Evolutionary conservation across 2,329 filamentous ascomycete genomes (phyloP).

Genomic region (Pseudocercospora ulei): DNA sequence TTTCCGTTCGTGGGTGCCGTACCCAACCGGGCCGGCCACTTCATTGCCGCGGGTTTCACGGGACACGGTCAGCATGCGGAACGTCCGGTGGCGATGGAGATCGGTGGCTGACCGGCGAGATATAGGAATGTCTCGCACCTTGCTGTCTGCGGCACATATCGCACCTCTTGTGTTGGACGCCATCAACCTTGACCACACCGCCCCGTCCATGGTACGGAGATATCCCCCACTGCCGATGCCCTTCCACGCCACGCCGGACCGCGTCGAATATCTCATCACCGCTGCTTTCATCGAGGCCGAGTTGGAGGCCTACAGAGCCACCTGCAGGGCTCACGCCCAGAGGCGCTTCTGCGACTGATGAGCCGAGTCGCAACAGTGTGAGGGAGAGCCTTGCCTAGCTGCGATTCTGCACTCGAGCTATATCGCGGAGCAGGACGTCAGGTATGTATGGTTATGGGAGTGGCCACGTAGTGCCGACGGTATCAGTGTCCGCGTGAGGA

Average conservation of each 20-base stretch:
- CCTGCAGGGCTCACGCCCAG: conserved; percentile 14
- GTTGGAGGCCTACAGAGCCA: conserved; percentile 15
- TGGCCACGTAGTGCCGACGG: conserved; percentile 2
- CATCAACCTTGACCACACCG: conserved; percentile 20
- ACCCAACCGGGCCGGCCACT: conserved; percentile 25
- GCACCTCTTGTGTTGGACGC: conserved; percentile 25
- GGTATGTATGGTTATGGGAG: conserved; percentile 5
- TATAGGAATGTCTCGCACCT: conserved; percentile 32
- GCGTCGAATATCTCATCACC: conserved; percentile 23
- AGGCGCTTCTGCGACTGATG: conserved; percentile 20
- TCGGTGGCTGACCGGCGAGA: not conserved
- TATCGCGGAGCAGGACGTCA: conserved; percentile 14
- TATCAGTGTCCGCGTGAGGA: not conserved
- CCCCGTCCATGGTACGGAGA: conserved; percentile 19
- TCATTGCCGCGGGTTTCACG: conserved; percentile 27
- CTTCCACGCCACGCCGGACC: conserved; percentile 28
- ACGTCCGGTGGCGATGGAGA: too few relatives aligned
- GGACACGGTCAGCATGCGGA: conserved; percentile 25
- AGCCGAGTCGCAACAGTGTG: conserved; percentile 11
- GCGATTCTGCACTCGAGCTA: conserved; percentile 3
- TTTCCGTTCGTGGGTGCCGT: conserved; percentile 30
- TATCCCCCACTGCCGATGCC: conserved; percentile 29
- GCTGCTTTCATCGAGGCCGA: conserved; percentile 16
- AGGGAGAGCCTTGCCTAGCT: not conserved
- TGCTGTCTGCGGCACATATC: conserved; percentile 30